A percentile compares a stretch with the other conserved stretches of the same genome.
Evolutionary conservation across 2,329 filamentous ascomycete species (phyloP).

Genomic region (Paraphaeosphaeria sporulosa): DNA sequence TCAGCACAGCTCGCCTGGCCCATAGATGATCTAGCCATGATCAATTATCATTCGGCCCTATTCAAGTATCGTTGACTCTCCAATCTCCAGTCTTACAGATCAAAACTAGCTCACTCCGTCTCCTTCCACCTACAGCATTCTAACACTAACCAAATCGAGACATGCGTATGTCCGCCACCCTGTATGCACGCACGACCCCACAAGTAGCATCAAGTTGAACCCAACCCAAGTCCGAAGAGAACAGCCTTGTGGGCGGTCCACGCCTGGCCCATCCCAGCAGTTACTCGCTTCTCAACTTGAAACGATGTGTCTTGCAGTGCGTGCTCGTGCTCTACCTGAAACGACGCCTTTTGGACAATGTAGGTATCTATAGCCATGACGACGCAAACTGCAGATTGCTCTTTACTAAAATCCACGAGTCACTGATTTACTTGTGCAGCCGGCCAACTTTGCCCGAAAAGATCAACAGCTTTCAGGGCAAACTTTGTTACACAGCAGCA

Average conservation of each 20-base stretch:
- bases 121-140: background rate
- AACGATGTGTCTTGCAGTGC: conserved; percentile 6
- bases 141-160: conserved; percentile 5
- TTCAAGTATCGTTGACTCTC: background rate
- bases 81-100: conserved; percentile 1
- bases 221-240: conserved; percentile 12
- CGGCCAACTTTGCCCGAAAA: background rate
- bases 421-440: background rate
- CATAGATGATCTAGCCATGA: background rate
- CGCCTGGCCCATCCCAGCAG: conserved; percentile 3
- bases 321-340: conserved; percentile 2
- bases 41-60: background rate
- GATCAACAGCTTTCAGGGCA: background rate
- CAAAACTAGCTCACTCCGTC: background rate
- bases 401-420: background rate
- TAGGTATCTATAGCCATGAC: conserved; percentile 1
- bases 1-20: background rate
- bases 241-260: conserved; percentile 4
- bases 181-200: conserved; percentile 11
- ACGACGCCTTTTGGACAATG: background rate
- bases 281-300: background rate
- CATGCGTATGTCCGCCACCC: background rate
- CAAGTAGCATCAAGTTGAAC: conserved; percentile 13
- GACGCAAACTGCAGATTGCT: background rate
- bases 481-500: background rate